Conservation (phyloP, 805 yeast species). For the Suhomyces vadensis region DNA sequence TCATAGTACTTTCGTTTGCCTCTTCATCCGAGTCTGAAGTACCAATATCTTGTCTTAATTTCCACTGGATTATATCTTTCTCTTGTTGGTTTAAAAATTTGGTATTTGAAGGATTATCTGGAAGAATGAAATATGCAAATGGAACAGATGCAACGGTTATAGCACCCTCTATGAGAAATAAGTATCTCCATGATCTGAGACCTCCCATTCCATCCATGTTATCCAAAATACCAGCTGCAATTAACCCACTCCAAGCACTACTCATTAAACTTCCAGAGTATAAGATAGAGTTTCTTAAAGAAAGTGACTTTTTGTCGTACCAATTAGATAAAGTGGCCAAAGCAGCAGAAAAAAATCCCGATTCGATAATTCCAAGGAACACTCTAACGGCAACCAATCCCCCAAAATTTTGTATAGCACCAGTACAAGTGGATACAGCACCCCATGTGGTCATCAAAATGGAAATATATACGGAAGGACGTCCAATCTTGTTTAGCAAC, state of each 20-base stretch:
- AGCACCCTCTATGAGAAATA: constrained; percentile 57
- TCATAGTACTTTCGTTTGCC: constrained; percentile 35
- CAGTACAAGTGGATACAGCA: constrained; percentile 47
- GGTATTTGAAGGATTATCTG: constrained; percentile 54
- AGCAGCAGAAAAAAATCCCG: constrained; percentile 50
- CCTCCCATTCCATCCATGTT: constrained; percentile 44
- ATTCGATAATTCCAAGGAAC: constrained; percentile 48
- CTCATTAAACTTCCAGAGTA: constrained; percentile 53
- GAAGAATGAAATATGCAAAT: constrained; percentile 48
- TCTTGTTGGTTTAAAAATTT: constrained; percentile 47
- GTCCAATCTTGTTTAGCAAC: constrained; percentile 46
- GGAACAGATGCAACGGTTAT: constrained; percentile 49
- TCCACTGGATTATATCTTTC: constrained; percentile 44
- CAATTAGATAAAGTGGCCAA: constrained; percentile 53
- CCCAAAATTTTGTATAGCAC: constrained; percentile 45
- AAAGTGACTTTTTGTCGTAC: constrained; percentile 53
- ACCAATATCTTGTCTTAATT: constrained; percentile 42
- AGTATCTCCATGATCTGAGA: constrained; percentile 54
- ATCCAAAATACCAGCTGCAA: constrained; percentile 54
- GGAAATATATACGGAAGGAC: constrained; percentile 53
- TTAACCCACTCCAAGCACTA: constrained; percentile 56
- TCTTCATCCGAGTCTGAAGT: constrained; percentile 39
- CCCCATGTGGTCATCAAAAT: constrained; percentile 54
- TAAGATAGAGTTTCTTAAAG: constrained; percentile 50
- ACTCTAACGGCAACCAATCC: constrained; percentile 49